These are phyloP conservation scores for Ramularia collo-cygni DNA, from an alignment of 2,329 filamentous ascomycete genomes.

Conservation along the genomic window DNA sequence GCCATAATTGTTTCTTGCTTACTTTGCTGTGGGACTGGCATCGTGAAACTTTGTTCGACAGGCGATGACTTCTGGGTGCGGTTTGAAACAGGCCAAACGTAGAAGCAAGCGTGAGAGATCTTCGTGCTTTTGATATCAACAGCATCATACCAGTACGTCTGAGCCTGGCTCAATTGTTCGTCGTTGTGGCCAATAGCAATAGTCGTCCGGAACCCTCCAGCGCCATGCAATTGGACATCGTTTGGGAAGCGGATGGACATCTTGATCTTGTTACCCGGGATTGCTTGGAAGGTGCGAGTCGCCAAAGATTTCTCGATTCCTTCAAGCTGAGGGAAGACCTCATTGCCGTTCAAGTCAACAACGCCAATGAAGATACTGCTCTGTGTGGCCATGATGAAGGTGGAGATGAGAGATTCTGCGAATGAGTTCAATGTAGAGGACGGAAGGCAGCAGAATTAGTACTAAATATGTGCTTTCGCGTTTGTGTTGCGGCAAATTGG, in stretches of 20 bases:
- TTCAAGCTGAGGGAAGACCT: too few relatives aligned
- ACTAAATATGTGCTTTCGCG: background rate
- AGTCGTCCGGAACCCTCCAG: constrained; percentile 1
- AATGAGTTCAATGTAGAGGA: background rate
- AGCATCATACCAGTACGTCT: constrained; percentile 1
- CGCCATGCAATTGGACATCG: background rate
- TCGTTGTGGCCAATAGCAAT: constrained; percentile 1
- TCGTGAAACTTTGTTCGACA: background rate
- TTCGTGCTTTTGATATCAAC: background rate
- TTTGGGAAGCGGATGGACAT: background rate
- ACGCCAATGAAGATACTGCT: background rate
- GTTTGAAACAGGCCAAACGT: background rate
- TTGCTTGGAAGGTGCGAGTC: background rate
- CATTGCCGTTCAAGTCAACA: background rate
- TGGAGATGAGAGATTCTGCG: background rate
- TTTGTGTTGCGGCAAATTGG: background rate
- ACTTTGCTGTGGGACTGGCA: background rate
- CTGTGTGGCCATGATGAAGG: background rate
- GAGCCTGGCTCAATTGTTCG: background rate
- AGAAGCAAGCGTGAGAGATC: background rate
- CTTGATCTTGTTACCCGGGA: background rate
- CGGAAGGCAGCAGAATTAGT: background rate
- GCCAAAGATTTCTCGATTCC: background rate
- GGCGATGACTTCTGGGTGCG: background rate
- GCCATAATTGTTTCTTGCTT: background rate